Conservation (phyloP, 108 stramenopile species). For the Asterionellopsis glacialis region DNA sequence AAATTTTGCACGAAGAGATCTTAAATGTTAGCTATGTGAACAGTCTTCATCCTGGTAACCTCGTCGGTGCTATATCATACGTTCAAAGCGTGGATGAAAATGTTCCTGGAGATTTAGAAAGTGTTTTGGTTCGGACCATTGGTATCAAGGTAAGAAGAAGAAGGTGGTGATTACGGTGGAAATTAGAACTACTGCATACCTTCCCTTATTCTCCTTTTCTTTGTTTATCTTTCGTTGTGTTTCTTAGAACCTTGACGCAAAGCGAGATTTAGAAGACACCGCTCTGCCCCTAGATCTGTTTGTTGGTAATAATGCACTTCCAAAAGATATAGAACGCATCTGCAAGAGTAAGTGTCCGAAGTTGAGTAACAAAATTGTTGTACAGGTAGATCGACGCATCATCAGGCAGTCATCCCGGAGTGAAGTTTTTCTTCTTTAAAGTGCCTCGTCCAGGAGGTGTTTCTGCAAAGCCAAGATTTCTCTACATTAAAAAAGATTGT, state of each 20-base stretch:
- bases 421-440: conserved; percentile 61
- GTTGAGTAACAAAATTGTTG: conserved; percentile 64
- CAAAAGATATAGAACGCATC: conserved; percentile 63
- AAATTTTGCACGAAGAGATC: conserved; percentile 81
- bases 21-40: conserved; percentile 68
- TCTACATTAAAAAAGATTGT: no score
- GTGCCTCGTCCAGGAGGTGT: no score
- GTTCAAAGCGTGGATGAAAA: conserved; percentile 51
- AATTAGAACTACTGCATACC: no score
- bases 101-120: conserved; percentile 60
- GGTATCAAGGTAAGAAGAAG: conserved; percentile 46
- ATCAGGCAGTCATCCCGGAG: conserved; percentile 57
- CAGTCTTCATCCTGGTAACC: conserved; percentile 70
- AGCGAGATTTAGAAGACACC: conserved; percentile 35
- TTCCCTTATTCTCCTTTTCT: no score
- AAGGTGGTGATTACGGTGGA: no score
- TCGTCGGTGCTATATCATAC: conserved; percentile 44
- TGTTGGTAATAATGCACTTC: conserved; percentile 31
- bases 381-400: conserved; percentile 67
- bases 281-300: conserved; percentile 70
- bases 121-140: conserved; percentile 66
- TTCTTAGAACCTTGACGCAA: conserved; percentile 41
- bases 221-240: no score
- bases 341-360: conserved; percentile 61
- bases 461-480: no score